Percentiles rank a stretch among this genome's conserved stretches.
Conservation (phyloP, 73 alveolate species). For the Paramecium primaurelia region DNA sequence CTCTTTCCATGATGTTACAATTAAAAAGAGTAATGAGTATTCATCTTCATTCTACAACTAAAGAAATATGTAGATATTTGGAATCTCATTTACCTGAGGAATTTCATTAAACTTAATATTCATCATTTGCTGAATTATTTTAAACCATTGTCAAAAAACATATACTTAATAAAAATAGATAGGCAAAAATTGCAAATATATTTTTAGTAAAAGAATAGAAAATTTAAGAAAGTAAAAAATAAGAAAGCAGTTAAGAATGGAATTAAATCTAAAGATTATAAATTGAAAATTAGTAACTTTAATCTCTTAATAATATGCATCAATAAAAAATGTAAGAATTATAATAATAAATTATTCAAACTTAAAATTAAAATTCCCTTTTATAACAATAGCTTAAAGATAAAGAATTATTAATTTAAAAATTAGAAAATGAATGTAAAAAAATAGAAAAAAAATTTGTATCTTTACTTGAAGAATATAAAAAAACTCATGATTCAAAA, state of each 20-base stretch:
- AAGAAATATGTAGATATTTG: background rate
- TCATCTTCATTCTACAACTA: background rate
- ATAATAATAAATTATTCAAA: background rate
- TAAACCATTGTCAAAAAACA: background rate
- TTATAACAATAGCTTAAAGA: background rate
- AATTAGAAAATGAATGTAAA: background rate
- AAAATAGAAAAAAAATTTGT: background rate
- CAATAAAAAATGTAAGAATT: background rate
- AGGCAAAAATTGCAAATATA: background rate
- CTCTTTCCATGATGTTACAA: background rate
- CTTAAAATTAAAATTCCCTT: background rate
- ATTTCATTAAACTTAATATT: background rate
- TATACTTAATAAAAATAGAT: background rate
- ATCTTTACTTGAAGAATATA: background rate
- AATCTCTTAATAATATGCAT: background rate
- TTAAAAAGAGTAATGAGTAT: background rate
- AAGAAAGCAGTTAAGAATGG: background rate
- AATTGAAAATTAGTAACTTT: background rate
- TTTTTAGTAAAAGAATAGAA: background rate
- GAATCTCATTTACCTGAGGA: background rate
- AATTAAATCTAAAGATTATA: background rate
- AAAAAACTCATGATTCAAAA: background rate
- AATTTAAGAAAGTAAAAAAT: background rate
- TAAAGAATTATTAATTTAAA: background rate
- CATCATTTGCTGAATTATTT: constrained; percentile 5